Evolutionary conservation across 2,329 filamentous ascomycete genomes (phyloP), one percentile per base, ranked within the genome.

Genomic region (Diaporthe vexans): DNA sequence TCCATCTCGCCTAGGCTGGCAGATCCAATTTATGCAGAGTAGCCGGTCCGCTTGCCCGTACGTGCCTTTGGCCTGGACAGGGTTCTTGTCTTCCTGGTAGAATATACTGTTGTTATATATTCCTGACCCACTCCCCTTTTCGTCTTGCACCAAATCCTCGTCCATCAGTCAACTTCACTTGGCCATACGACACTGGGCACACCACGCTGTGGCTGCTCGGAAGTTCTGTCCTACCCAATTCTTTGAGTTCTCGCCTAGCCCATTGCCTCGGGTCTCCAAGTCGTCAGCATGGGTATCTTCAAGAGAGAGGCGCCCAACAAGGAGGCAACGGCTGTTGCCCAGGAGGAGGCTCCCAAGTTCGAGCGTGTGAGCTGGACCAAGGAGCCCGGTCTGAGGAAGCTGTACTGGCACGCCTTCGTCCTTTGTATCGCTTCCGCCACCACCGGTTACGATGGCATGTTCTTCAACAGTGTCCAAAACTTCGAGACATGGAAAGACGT

Each of bases 341-440:
- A 85, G 77, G 84, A 85, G 71, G 86, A 88, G 76, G 85, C 86
- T n/a, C 87, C 87, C 76, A 79, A 85, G 70, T 87, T 89, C 75
- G 85, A 86, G 78, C 83, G 76, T 75, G 87, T 91, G 71, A 80
- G 85, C 77, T 90, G 88, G 89, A 86, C 79, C 65, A 87, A 84
- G 77, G 87, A 90, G 37, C 86, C 88, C n/a, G 88, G 88, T 58
- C 83, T 91, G 78, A 83, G 89, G 79, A 87, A 87, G 81, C 83
- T 91, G 11, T 90, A 90, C 82, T 87, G 88, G 77, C 88, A 85
- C 78, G 85, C 85, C 68, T 81, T 87, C 76, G 81, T 89, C 71
- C 85, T 89, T 71, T 88, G 86, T 77, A 81, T 90, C 77, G 87
- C 86, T 65, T 90, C 88, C 37, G 88, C 89, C 19, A 90, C 88